phyloP scores from a whole-genome alignment of 2,329 filamentous ascomycete species.

The Aspergillus brunneoviolaceus region DNA sequence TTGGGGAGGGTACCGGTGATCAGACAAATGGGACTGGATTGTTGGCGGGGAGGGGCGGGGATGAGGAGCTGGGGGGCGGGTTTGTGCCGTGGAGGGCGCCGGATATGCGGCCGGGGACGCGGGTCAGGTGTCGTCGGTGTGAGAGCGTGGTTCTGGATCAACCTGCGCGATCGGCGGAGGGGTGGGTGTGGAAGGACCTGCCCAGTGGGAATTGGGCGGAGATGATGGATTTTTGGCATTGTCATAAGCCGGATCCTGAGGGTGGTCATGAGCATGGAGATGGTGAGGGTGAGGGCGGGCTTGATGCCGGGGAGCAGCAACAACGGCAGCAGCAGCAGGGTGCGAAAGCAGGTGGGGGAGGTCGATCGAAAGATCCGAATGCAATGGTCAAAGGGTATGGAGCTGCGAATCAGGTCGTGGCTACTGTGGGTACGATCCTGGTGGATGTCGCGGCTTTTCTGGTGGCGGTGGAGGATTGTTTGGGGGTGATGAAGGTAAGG shows the following conservation, averaged over 20 bases:
- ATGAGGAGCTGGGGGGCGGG: slow-evolving; percentile 30
- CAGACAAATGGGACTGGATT: slow-evolving; percentile 1
- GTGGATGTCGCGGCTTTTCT: slow-evolving; percentile 80
- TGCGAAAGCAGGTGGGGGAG: slow-evolving; percentile 39
- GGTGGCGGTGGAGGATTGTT: slow-evolving; percentile 66
- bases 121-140: slow-evolving; percentile 42
- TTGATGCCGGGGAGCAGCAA: slow-evolving; percentile 41
- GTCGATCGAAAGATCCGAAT: slow-evolving; percentile 46
- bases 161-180: no score
- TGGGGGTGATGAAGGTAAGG: slow-evolving; percentile 40
- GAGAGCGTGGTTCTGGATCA: slow-evolving; percentile 28
- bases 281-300: slow-evolving; percentile 29
- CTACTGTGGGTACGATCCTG: slow-evolving; percentile 67
- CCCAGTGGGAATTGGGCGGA: slow-evolving; percentile 98
- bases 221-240: slow-evolving; percentile 99
- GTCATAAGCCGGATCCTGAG: slow-evolving; percentile 75
- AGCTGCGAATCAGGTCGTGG: slow-evolving; percentile 71
- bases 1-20: no score
- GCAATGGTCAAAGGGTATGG: slow-evolving; percentile 71
- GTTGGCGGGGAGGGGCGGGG: no score
- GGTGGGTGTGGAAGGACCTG: slow-evolving; percentile 78
- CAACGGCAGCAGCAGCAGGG: slow-evolving; percentile 30
- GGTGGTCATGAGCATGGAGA: slow-evolving; percentile 37
- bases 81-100: slow-evolving; percentile 41
- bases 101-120: slow-evolving; percentile 34